Conservation (phyloP, 768 basidiomycete genomes). For the Mycena venus region DNA sequence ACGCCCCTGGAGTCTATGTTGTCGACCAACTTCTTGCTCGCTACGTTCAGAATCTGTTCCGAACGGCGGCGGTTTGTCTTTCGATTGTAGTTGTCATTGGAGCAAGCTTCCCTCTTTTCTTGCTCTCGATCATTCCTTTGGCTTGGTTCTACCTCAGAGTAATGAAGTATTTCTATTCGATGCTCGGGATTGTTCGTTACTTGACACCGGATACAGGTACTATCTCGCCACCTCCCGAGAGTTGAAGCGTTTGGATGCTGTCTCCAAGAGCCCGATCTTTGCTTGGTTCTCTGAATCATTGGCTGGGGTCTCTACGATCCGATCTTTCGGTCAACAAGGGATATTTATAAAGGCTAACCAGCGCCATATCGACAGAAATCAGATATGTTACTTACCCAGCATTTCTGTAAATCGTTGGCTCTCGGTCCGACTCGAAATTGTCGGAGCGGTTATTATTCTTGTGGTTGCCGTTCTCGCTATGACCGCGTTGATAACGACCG, state of each 20-base stretch:
- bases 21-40: slow-evolving; percentile 88
- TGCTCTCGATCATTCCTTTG: slow-evolving; percentile 81
- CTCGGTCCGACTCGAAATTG: slow-evolving; percentile 85
- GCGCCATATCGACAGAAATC: slow-evolving; percentile 86
- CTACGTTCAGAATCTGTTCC: slow-evolving; percentile 78
- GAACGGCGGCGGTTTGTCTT: slow-evolving; percentile 70
- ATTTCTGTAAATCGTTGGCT: slow-evolving; percentile 88
- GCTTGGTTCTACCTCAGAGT: slow-evolving; percentile 85
- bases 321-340: slow-evolving; percentile 80
- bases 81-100: slow-evolving; percentile 83
- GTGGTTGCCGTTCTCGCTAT: slow-evolving; percentile 77
- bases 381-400: slow-evolving; percentile 81
- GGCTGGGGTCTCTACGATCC: slow-evolving; percentile 85
- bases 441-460: slow-evolving; percentile 86
- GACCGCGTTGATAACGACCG: slow-evolving; percentile 76
- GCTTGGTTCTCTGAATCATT: slow-evolving; percentile 87
- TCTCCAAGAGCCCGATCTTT: slow-evolving; percentile 93
- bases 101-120: slow-evolving; percentile 84
- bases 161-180: slow-evolving; percentile 70
- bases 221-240: slow-evolving; percentile 90
- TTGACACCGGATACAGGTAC: slow-evolving; percentile 73
- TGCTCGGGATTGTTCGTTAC: slow-evolving; percentile 11
- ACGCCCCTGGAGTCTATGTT: slow-evolving; percentile 59
- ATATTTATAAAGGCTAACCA: slow-evolving; percentile 79
- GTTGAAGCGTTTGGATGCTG: slow-evolving; percentile 89